Conservation (phyloP, 1,284 basidiomycete genomes). For the Sporisorium reilianum region DNA sequence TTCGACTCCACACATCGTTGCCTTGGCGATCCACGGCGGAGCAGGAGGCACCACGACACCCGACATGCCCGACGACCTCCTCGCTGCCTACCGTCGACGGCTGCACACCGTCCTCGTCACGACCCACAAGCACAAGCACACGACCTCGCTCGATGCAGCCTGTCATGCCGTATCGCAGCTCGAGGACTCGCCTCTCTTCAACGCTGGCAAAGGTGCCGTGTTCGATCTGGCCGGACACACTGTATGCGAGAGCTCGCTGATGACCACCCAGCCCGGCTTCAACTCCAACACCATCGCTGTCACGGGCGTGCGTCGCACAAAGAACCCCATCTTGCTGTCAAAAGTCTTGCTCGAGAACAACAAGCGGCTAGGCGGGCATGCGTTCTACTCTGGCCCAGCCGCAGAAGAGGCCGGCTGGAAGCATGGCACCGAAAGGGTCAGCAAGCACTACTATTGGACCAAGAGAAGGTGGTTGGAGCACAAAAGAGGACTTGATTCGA, state of each 20-base stretch:
- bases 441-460: conserved; percentile 38
- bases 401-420: conserved; percentile 75
- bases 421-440: conserved; percentile 27
- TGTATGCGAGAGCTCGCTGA: conserved; percentile 78
- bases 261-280: conserved; percentile 62
- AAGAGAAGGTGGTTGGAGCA: conserved; percentile 46
- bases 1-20: conserved; percentile 17
- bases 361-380: conserved; percentile 74
- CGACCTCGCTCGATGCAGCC: conserved; percentile 84
- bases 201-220: conserved; percentile 74
- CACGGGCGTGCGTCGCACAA: conserved; percentile 76
- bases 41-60: conserved; percentile 40
- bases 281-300: conserved; percentile 73
- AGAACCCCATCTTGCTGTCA: conserved; percentile 80
- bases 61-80: conserved; percentile 67
- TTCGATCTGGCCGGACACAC: conserved; percentile 72
- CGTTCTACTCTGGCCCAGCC: conserved; percentile 77
- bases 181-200: conserved; percentile 84
- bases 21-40: conserved; percentile 52
- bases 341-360: conserved; percentile 79
- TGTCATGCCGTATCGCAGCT: conserved; percentile 79
- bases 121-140: conserved; percentile 76
- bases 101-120: conserved; percentile 75
- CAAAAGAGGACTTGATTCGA: conserved; percentile 20
- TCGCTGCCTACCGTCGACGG: conserved; percentile 75